These are phyloP conservation scores for Cryptosporidium sp. DNA, from an alignment of 169 alveolate species.

Conservation along the genomic window DNA sequence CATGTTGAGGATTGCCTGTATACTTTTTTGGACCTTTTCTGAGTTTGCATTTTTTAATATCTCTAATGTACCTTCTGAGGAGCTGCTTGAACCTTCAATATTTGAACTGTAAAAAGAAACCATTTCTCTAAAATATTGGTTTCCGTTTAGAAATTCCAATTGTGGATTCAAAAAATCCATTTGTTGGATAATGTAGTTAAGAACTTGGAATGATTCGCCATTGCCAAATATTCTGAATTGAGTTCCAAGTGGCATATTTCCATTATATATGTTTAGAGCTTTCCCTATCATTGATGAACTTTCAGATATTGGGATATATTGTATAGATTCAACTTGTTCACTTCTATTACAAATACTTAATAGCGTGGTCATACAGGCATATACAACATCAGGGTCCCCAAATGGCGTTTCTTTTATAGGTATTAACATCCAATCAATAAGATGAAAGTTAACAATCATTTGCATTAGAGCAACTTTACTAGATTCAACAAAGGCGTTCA, in stretches of 20 bases:
- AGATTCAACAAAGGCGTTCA: slow-evolving; percentile 34
- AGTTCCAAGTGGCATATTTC: slow-evolving; percentile 20
- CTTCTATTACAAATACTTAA: slow-evolving; percentile 36
- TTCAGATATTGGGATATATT: slow-evolving; percentile 22
- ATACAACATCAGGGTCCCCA: slow-evolving; percentile 64
- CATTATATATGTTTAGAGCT: slow-evolving; percentile 26
- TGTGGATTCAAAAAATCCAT: slow-evolving; percentile 56
- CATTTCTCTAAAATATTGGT: slow-evolving; percentile 57
- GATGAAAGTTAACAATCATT: slow-evolving; percentile 62
- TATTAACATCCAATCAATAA: slow-evolving; percentile 64
- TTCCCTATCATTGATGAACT: slow-evolving; percentile 23
- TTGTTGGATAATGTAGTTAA: slow-evolving; percentile 55
- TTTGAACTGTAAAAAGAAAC: slow-evolving; percentile 23
- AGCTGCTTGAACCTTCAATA: slow-evolving; percentile 26
- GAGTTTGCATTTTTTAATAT: slow-evolving; percentile 62
- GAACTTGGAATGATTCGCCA: slow-evolving; percentile 45
- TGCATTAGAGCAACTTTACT: slow-evolving; percentile 42
- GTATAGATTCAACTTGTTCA: slow-evolving; percentile 45
- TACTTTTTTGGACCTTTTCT: slow-evolving; percentile 47
- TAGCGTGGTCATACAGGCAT: slow-evolving; percentile 26
- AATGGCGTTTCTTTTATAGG: slow-evolving; percentile 69
- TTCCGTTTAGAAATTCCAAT: slow-evolving; percentile 47
- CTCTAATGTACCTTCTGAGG: slow-evolving; percentile 13
- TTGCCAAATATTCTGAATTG: neutral
- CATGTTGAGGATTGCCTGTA: slow-evolving; percentile 33